Base-by-base conservation (phyloP, 78 protist species). In the Dictyostelium firmibasis region DNA sequence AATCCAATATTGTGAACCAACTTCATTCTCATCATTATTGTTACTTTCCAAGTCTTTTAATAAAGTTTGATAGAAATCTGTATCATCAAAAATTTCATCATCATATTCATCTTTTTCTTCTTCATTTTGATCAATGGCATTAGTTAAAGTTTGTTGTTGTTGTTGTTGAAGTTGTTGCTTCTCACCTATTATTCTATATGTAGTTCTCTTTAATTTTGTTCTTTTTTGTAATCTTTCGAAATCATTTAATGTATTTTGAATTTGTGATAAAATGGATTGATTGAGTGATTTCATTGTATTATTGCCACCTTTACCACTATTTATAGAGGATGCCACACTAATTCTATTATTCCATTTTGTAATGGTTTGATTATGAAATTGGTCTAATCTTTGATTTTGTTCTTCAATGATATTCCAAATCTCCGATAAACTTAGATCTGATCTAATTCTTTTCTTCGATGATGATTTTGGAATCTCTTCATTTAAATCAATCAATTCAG, bases 51-150 rank as follows among this genome's bases (percentile, higher is more conserved):
- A 41, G 5, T 79, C 81, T 23, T 88, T 79, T n/a, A 88, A 64
- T 18, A 88, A 29, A 18, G 70, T 41, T 67, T 88, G 93, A 44
- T 88, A 88, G 69, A 88, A 88, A 69, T 88, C 93, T 2, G 86
- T 43, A 43, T 88, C 93, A 79, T 88, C 93, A 23, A 88, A 88
- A 20, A 88, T 67, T 44, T 88, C 93, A 44, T 88, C 93, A 38
- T 79, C 86, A 79, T 88, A 88, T 70, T 7, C 74, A 25, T 64
- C 74, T 25, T 64, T 23, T 25, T 64, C 74, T 2, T 67, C 75
- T 67, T 64, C 83, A 35, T 85, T 70, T 79, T 78, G 38, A 2
- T 50, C 60, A 8, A 81, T 14, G n/a, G n/a, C n/a, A n/a, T n/a
- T n/a, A n/a, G n/a, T n/a, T n/a, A n/a, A n/a, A n/a, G 13, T 11